phyloP scores from a whole-genome alignment of 176 grass and related monocot species.

The Eremochloa ophiuroides region DNA sequence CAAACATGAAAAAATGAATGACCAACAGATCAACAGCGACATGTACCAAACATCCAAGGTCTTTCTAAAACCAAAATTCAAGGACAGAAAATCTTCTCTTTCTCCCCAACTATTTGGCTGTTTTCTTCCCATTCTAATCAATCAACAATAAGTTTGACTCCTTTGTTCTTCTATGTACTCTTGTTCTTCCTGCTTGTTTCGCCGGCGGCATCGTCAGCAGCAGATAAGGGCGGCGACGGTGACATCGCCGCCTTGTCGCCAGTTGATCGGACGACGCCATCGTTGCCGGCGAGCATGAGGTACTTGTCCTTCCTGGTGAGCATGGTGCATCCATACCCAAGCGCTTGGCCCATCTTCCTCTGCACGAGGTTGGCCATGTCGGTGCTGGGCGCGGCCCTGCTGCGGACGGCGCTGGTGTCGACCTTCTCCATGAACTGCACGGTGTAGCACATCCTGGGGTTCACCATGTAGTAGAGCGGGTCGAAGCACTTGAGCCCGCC shows the following conservation, averaged over 20 bases:
- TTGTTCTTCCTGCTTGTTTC: too few species aligned
- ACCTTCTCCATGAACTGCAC: slow-evolving; percentile 52
- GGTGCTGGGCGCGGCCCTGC: neutral
- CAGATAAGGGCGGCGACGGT: too few species aligned
- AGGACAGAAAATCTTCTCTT: too few species aligned
- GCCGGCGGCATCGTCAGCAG: too few species aligned
- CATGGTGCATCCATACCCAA: slow-evolving; percentile 68
- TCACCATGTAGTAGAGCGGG: slow-evolving; percentile 57
- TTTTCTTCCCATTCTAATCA: too few species aligned
- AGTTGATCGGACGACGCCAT: slow-evolving; percentile 48
- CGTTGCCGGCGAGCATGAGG: slow-evolving; percentile 68
- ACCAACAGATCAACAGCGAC: neutral
- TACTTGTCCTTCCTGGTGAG: slow-evolving; percentile 85
- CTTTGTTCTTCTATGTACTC: too few species aligned
- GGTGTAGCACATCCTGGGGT: slow-evolving; percentile 51
- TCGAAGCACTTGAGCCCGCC: slow-evolving; percentile 66
- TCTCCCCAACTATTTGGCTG: too few species aligned
- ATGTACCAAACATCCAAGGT: neutral
- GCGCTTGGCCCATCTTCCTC: slow-evolving; percentile 46
- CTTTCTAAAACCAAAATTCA: neutral
- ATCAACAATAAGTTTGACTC: too few species aligned
- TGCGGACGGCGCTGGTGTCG: slow-evolving; percentile 6
- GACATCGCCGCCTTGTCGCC: too few species aligned
- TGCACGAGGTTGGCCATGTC: slow-evolving; percentile 66
- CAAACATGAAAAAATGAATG: neutral